Conservation (phyloP, 23 red algal species). For the Porphyridium purpureum region DNA sequence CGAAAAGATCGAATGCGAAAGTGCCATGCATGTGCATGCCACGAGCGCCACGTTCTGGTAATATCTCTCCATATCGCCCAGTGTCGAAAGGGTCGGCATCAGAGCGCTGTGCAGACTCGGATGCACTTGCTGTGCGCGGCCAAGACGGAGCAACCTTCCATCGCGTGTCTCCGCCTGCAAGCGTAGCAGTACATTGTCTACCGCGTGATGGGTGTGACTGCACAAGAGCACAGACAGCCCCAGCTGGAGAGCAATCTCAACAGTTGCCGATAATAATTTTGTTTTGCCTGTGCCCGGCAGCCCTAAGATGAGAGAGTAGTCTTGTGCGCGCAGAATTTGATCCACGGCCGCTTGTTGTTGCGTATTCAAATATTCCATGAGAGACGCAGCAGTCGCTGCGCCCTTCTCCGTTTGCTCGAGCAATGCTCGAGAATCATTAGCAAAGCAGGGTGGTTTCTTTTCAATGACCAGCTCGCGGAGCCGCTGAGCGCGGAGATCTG, state of each 20-base stretch:
- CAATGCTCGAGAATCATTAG: too few species aligned
- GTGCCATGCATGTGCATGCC: conserved; percentile 19
- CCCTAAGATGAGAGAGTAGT: conserved; percentile 18
- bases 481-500: too few species aligned
- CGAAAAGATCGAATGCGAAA: conserved; percentile 12
- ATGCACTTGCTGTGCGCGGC: not conserved
- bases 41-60: conserved; percentile 3
- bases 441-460: too few species aligned
- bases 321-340: not conserved
- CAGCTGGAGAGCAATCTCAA: not conserved
- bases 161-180: conserved; percentile 1
- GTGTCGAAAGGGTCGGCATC: not conserved
- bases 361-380: conserved; percentile 11
- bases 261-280: not conserved
- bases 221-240: conserved; percentile 9
- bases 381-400: too few species aligned
- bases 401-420: too few species aligned
- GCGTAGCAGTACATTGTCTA: conserved; percentile 28
- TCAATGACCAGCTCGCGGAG: too few species aligned
- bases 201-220: conserved; percentile 20
- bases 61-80: not conserved
- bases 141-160: conserved; percentile 3
- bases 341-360: conserved; percentile 11
- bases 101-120: not conserved
- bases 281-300: conserved; percentile 44